phyloP scores from a whole-genome alignment of 73 alveolate genomes.

The Paramecium octaurelia region DNA sequence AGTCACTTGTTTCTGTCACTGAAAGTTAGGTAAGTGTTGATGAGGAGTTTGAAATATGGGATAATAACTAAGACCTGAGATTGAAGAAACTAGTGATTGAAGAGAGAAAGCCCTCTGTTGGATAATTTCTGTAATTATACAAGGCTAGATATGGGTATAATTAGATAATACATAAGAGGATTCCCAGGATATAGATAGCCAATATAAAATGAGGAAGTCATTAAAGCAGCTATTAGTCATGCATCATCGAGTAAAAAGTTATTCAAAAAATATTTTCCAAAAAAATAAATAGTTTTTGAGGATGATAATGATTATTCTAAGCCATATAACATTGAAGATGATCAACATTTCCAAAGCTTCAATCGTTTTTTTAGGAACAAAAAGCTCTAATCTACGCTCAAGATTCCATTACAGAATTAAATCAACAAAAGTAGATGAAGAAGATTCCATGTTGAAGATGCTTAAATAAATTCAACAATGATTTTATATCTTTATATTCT shows the following conservation, averaged over 20 bases:
- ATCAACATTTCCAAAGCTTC: background rate
- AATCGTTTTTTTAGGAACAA: background rate
- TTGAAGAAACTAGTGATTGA: background rate
- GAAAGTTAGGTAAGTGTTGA: conserved; percentile 4
- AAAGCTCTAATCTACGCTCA: background rate
- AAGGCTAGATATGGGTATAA: conserved; percentile 46
- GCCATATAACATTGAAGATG: conserved; percentile 24
- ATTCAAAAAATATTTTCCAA: conserved; percentile 42
- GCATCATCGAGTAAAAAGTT: background rate
- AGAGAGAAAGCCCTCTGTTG: background rate
- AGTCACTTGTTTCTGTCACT: background rate
- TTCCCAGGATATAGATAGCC: background rate
- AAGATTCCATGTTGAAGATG: background rate
- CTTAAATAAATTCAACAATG: background rate
- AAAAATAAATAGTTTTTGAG: conserved; percentile 19
- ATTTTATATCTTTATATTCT: background rate
- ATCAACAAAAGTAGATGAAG: background rate
- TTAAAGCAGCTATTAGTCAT: background rate
- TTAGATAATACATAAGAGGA: background rate
- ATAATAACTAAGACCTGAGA: background rate
- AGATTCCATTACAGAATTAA: background rate
- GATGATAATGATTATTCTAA: conserved; percentile 33
- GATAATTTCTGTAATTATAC: conserved; percentile 7
- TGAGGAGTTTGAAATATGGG: conserved; percentile 37
- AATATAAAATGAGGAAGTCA: conserved; percentile 24